Percentiles rank a stretch among this genome's conserved stretches.
phyloP scores from a whole-genome alignment of 768 basidiomycete genomes.

The Serendipita sp. region DNA sequence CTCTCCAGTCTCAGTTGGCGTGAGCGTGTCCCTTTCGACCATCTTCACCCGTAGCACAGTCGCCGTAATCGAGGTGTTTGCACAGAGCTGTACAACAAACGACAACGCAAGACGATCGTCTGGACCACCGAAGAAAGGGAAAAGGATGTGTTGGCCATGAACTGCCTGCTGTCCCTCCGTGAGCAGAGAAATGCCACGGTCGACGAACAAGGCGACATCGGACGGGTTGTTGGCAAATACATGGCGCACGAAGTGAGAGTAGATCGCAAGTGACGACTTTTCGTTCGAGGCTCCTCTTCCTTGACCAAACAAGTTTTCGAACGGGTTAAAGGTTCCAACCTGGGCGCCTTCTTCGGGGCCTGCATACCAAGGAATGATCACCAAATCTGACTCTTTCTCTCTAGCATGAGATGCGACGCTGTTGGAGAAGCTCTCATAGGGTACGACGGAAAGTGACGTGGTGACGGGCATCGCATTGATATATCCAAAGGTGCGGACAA shows the following conservation, averaged over 20 bases:
- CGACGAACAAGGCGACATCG: conserved; percentile 76
- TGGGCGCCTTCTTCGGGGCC: conserved; percentile 18
- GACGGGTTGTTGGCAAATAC: conserved; percentile 53
- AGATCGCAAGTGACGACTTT: conserved; percentile 35
- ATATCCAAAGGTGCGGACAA: conserved; percentile 62
- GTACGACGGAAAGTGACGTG: conserved; percentile 25
- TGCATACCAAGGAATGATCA: conserved; percentile 70
- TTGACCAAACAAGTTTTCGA: conserved; percentile 45
- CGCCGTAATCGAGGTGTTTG: conserved; percentile 48
- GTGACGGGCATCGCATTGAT: conserved; percentile 35
- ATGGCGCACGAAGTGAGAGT: conserved; percentile 71
- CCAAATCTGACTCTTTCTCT: conserved; percentile 45
- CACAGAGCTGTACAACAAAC: conserved; percentile 71
- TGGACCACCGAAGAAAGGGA: conserved; percentile 89
- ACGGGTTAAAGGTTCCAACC: conserved; percentile 35
- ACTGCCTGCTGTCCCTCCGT: conserved; percentile 11
- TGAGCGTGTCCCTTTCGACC: conserved; percentile 8
- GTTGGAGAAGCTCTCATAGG: conserved; percentile 24
- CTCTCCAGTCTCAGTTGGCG: conserved; percentile 16
- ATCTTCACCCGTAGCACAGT: conserved; percentile 57
- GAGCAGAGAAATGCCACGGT: conserved; percentile 30
- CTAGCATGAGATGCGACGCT: conserved; percentile 55
- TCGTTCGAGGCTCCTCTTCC: conserved; percentile 20
- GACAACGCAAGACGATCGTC: conserved; percentile 81
- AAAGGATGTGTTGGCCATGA: conserved; percentile 45